phyloP scores from a whole-genome alignment of 1,284 basidiomycete species.

The Microbotryum lychnidis-dioicae region DNA sequence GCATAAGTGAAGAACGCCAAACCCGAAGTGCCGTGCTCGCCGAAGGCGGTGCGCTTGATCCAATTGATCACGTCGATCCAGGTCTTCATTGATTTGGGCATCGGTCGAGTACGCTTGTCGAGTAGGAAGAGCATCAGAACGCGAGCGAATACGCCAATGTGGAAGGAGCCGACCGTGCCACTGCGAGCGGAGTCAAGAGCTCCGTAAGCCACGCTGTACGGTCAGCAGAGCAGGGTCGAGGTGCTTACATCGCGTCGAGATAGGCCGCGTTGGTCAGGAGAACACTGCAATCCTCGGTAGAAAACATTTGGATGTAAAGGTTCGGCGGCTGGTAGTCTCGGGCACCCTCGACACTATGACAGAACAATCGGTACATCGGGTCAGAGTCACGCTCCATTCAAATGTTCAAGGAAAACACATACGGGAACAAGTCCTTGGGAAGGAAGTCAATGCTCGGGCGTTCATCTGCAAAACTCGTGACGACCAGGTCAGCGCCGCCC shows the following conservation, averaged over 20 bases:
- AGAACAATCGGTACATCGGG: too few relatives aligned
- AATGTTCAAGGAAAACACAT: slow-evolving; percentile 13
- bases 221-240: too few relatives aligned
- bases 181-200: slow-evolving; percentile 19
- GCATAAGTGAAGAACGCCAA: slow-evolving; percentile 20
- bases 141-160: slow-evolving; percentile 53
- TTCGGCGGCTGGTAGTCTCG: slow-evolving; percentile 45
- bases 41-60: slow-evolving; percentile 43
- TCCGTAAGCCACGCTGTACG: too few relatives aligned
- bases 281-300: slow-evolving; percentile 53
- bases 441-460: slow-evolving; percentile 53
- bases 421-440: slow-evolving; percentile 53
- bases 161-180: slow-evolving; percentile 41
- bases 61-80: slow-evolving; percentile 58
- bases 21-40: neutral
- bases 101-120: slow-evolving; percentile 50
- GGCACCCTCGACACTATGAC: slow-evolving; percentile 4
- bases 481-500: too few relatives aligned
- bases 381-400: too few relatives aligned
- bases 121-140: slow-evolving; percentile 54
- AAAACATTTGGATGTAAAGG: slow-evolving; percentile 58
- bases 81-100: slow-evolving; percentile 51
- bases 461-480: slow-evolving; percentile 37
- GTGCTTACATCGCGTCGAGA: slow-evolving; percentile 45
- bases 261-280: slow-evolving; percentile 54